These are phyloP conservation scores for Smittium mucronatum DNA, from an alignment of 371 early-diverging fungal genomes.

Conservation along the genomic window DNA sequence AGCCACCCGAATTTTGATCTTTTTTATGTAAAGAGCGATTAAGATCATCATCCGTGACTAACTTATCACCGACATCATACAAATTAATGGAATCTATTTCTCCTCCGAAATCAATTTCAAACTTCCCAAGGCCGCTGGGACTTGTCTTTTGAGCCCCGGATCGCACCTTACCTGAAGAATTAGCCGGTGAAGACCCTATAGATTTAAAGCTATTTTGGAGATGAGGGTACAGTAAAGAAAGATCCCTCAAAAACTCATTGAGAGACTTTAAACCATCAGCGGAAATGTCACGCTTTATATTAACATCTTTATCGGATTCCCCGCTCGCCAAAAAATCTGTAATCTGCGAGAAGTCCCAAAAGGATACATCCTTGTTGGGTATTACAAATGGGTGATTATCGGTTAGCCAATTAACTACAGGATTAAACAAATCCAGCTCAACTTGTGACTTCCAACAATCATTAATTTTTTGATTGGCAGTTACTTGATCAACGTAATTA, in stretches of 20 bases:
- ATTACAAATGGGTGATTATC: neutral
- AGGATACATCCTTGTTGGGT: neutral
- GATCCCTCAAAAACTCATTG: neutral
- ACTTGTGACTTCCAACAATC: neutral
- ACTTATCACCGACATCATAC: too few relatives aligned
- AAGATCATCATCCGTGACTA: too few relatives aligned
- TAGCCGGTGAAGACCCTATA: too few relatives aligned
- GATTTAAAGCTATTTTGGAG: neutral
- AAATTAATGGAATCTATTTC: too few relatives aligned
- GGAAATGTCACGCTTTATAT: neutral
- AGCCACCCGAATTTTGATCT: too few relatives aligned
- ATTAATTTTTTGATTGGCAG: neutral
- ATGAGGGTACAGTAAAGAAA: neutral
- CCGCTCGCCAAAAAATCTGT: neutral
- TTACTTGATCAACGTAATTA: neutral
- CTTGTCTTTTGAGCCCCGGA: too few relatives aligned
- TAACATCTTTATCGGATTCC: neutral
- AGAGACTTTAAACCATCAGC: neutral
- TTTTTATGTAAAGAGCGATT: too few relatives aligned
- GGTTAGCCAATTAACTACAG: neutral
- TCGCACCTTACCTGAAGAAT: too few relatives aligned
- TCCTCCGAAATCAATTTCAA: too few relatives aligned
- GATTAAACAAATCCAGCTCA: slow-evolving; percentile 2
- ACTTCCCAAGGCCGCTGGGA: too few relatives aligned
- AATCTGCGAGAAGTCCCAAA: neutral